Evolutionary conservation across 768 basidiomycete genomes (phyloP), one percentile per base, ranked within the genome.

Genomic region (Boletus edulis): DNA sequence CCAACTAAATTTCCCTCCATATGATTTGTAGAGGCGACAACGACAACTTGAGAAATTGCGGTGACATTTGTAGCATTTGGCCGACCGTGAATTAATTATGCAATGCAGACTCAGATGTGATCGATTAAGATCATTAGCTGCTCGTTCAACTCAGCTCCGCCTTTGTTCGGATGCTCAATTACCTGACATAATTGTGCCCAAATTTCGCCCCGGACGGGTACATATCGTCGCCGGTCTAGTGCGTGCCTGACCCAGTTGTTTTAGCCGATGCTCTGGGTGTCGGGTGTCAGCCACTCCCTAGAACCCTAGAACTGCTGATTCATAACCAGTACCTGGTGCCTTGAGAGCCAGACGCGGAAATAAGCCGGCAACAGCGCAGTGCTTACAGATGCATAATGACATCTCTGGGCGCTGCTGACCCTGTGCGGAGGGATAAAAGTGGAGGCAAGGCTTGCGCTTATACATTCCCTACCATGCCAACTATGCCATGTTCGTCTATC

Each of bases 1-100:
- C 92, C 1, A 94, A 93, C 69, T 93, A 56, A 37, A 15, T 37
- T 17, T 38, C 15, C 15, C 4, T 24, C 42, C 4, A 14, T 35
- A 29, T 50, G 27, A 10, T n/a, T 38, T 29, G 24, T 38, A 27
- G 35, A 52, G 32, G 32, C 22, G 27, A 41, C 44, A 45, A 32
- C 34, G 41, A n/a, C n/a, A n/a, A n/a, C n/a, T n/a, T n/a, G n/a
- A n/a, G 24, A 31, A 20, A 22, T 42, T 29, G 3, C 11, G 5
- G 12, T 43, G 13, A 31, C 6, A 14, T 27, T 32, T 22, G 43
- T 31, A 3, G 42, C 22, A 45, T 10, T n/a, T 31, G 9, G 29
- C 22, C 11, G 43, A 14, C 22, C n/a, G 13, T 46, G 18, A 22
- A 22, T 22, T 22, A 45, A 17, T 11, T 44, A 34, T 34, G 34